Conservation (phyloP, 2,329 filamentous ascomycete genomes). For the Ophiostoma angusticollis region DNA sequence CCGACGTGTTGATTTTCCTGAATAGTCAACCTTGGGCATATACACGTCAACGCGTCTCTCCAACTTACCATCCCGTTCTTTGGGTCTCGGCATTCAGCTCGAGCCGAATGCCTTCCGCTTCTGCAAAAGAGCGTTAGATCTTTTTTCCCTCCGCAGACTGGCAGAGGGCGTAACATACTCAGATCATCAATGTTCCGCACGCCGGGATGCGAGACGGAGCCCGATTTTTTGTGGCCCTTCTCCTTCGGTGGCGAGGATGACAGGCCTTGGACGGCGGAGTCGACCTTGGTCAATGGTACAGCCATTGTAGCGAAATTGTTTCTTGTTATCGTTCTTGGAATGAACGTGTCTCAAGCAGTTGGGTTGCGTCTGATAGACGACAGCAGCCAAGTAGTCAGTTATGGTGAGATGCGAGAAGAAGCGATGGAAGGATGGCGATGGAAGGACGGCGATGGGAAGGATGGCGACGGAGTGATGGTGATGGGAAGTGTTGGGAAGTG, state of each 20-base stretch:
- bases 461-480: not conserved
- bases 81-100: slow-evolving; percentile 71
- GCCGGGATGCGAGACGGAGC: slow-evolving; percentile 54
- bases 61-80: slow-evolving; percentile 68
- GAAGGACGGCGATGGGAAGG: not conserved
- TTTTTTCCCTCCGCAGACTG: not conserved
- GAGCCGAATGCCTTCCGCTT: slow-evolving; percentile 59
- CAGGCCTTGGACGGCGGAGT: slow-evolving; percentile 77
- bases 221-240: slow-evolving; percentile 30
- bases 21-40: not conserved
- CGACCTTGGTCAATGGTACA: slow-evolving; percentile 68
- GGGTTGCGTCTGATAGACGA: not conserved
- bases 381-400: too few relatives aligned
- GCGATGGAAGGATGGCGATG: too few relatives aligned
- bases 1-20: slow-evolving; percentile 91
- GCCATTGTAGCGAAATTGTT: slow-evolving; percentile 24
- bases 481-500: too few relatives aligned
- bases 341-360: not conserved
- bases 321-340: not conserved
- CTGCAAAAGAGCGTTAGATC: slow-evolving; percentile 29
- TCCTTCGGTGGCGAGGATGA: slow-evolving; percentile 56
- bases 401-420: not conserved
- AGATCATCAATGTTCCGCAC: slow-evolving; percentile 77
- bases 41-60: not conserved
- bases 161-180: slow-evolving; percentile 39